These are phyloP conservation scores for Hymenoscyphus albidus DNA, from an alignment of 2,329 filamentous ascomycete species.

Conservation along the genomic window DNA sequence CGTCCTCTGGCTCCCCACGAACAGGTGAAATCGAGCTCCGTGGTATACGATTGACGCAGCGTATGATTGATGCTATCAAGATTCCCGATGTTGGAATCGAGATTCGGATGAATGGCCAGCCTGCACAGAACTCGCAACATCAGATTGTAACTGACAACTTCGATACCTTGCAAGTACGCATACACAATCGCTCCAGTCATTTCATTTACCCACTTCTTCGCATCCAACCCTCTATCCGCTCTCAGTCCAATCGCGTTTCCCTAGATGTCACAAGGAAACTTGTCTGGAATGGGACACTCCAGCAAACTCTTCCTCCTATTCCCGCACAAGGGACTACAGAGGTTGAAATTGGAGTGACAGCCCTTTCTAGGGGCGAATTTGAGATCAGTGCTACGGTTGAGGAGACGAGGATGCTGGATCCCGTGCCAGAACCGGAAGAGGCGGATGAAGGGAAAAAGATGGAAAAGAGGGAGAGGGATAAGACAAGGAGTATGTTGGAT, in stretches of 20 bases:
- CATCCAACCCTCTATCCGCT: constrained; percentile 70
- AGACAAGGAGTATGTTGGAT: constrained; percentile 56
- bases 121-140: constrained; percentile 19
- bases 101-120: constrained; percentile 46
- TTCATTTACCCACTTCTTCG: constrained; percentile 70
- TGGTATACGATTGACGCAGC: constrained; percentile 64
- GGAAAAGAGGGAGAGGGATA: constrained; percentile 41
- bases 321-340: constrained; percentile 55
- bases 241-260: constrained; percentile 60
- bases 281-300: constrained; percentile 79
- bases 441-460: constrained; percentile 21
- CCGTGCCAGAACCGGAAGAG: constrained; percentile 22
- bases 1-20: constrained; percentile 44
- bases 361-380: constrained; percentile 76
- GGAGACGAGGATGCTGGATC: constrained; percentile 58
- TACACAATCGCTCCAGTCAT: constrained; percentile 69
- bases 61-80: constrained; percentile 81
- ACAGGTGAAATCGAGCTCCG: constrained; percentile 74
- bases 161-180: constrained; percentile 62
- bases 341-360: constrained; percentile 65
- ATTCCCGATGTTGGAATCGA: constrained; percentile 73
- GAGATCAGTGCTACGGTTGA: constrained; percentile 79
- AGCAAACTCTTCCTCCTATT: constrained; percentile 66
- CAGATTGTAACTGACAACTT: constrained; percentile 55
- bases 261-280: constrained; percentile 80